Conservation (phyloP, 371 early-diverging fungal genomes). For the Circinella umbellata region DNA sequence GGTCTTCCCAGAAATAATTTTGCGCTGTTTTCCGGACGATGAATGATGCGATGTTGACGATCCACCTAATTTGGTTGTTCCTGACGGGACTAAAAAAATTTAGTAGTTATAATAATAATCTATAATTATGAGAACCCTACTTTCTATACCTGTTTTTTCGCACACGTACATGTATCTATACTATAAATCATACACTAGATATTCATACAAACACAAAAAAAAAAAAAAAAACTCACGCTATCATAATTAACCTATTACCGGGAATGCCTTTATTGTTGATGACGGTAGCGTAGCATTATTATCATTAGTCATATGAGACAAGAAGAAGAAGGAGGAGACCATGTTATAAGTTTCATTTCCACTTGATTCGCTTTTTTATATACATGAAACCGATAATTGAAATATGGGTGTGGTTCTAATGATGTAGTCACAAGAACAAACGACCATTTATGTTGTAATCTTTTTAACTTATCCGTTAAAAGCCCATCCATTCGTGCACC, state of each 20-base stretch:
- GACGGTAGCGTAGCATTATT: too few species aligned
- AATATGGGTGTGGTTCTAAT: not conserved
- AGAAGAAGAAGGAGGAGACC: too few species aligned
- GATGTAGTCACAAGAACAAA: constrained; percentile 1
- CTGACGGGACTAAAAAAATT: not conserved
- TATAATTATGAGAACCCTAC: too few species aligned
- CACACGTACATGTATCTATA: too few species aligned
- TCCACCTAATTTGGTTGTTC: constrained; percentile 4
- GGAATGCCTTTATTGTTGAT: constrained; percentile 5
- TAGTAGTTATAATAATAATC: too few species aligned
- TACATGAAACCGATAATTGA: constrained; percentile 1
- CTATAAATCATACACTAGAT: too few species aligned
- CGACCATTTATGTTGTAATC: constrained; percentile 1
- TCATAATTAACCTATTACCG: not conserved
- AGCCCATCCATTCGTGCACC: not conserved
- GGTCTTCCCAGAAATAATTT: not conserved
- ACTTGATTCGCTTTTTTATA: constrained; percentile 1
- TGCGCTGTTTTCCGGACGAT: not conserved
- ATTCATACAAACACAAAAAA: too few species aligned
- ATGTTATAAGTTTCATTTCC: not conserved
- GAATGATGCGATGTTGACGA: constrained; percentile 8
- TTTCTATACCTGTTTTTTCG: too few species aligned
- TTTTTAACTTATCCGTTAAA: not conserved
- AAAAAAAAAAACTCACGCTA: not conserved
- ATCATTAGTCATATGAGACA: not conserved